Conservation (phyloP, 192 early-diverging fungal species). For the Linnemannia elongata region DNA sequence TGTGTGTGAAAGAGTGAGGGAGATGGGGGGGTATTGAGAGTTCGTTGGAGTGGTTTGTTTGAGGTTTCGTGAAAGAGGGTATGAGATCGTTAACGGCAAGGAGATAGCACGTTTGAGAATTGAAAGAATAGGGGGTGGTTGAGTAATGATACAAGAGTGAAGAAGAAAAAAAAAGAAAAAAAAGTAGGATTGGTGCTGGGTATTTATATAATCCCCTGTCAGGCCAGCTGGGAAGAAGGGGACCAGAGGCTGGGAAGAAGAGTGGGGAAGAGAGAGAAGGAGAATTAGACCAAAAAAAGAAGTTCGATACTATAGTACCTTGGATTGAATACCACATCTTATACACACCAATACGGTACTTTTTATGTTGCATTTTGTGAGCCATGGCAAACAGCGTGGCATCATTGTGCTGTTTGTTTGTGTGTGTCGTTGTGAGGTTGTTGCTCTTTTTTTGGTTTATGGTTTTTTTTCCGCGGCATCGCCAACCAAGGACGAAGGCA, state of each 20-base stretch:
- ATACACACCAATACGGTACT: no score
- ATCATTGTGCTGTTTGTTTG: slow-evolving; percentile 14
- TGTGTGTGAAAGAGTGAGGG: slow-evolving; percentile 1
- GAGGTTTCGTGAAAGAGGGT: not conserved
- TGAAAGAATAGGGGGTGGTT: not conserved
- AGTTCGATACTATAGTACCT: not conserved
- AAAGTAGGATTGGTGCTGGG: not conserved
- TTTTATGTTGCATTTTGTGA: not conserved
- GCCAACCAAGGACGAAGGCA: not conserved
- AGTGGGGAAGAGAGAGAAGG: not conserved
- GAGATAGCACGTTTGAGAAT: slow-evolving; percentile 6
- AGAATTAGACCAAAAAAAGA: slow-evolving; percentile 16
- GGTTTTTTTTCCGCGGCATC: slow-evolving; percentile 6
- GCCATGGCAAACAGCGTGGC: slow-evolving; percentile 10
- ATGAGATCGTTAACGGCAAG: not conserved
- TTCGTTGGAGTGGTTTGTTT: not conserved
- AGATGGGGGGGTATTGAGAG: not conserved
- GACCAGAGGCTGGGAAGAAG: not conserved
- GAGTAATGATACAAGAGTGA: slow-evolving; percentile 9
- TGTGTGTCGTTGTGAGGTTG: not conserved
- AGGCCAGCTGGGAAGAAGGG: not conserved
- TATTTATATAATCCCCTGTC: not conserved
- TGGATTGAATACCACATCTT: not conserved
- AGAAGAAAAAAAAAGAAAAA: not conserved
- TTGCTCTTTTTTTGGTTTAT: not conserved